Evolutionary conservation across 1,139 yeast species (phyloP), one percentile per base, ranked within the genome.

Genomic region (Diutina ranongensis): DNA sequence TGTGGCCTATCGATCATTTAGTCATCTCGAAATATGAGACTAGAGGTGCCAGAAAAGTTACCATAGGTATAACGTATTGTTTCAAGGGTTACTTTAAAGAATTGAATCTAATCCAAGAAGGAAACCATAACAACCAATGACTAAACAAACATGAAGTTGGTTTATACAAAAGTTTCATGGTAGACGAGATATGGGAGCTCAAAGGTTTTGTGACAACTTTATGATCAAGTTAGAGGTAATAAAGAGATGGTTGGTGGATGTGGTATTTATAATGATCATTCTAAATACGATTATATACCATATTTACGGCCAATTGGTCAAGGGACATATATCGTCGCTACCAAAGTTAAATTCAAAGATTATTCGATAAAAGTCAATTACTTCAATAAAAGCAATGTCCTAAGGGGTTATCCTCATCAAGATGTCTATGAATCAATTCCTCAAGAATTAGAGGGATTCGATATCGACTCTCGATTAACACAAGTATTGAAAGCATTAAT

Each of bases 201-300:
- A n/a, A n/a, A n/a, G n/a, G n/a, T n/a, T n/a, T n/a, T n/a, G n/a
- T n/a, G n/a, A 4, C 32, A 42, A 21, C 32, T 42, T 8, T 25
- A 19, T 15, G 34, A 15, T 8, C 18, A 19, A 9, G 62, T 77
- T 31, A 63, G 83, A 57, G 67, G 57, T 16, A 75, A 74, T 53
- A 80, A 74, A 58, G 98, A 97, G 49, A 79, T 84, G 58, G 97
- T 97, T 3, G 95, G 95, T 0, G 67, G 80, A 47, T 92, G 84
- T 55, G 97, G 98, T 51, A 83, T 92, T 55, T 72, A 75, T 20
- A 92, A 67, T 56, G 97, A 92, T 61, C 97, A 92, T 58, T 77
- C 95, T 40, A 77, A 80, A 54, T 92, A 92, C 62, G 97, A 92
- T 62, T 92, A 92, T 62, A 86, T 92, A 83, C 95, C 92, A 65